phyloP scores from a whole-genome alignment of 164 flowering plant species.

The Aristolochia contorta region DNA sequence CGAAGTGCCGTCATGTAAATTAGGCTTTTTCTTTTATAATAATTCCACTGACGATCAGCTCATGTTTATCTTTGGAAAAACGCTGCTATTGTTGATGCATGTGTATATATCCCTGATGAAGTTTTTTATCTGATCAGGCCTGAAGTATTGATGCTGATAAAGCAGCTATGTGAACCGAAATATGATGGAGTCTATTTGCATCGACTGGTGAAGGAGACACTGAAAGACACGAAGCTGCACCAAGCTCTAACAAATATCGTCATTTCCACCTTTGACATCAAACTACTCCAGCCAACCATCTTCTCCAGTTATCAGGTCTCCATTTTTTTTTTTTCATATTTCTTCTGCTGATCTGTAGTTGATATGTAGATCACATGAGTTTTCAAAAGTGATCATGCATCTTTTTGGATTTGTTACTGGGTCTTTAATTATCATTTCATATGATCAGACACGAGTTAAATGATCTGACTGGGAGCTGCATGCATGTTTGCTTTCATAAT shows the following conservation, averaged over 20 bases:
- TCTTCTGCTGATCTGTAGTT: not conserved
- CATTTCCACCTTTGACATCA: constrained; percentile 41
- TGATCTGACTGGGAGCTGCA: not conserved
- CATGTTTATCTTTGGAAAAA: not conserved
- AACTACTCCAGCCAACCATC: constrained; percentile 29
- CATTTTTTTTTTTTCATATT: too few species aligned
- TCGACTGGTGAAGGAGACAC: not conserved
- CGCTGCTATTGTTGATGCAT: not conserved
- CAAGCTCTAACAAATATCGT: constrained; percentile 27
- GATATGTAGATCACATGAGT: too few species aligned
- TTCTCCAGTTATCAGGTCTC: constrained; percentile 32
- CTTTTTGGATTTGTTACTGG: not conserved
- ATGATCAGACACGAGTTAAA: not conserved
- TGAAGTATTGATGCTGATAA: not conserved
- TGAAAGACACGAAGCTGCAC: constrained; percentile 11
- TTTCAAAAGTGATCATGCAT: too few species aligned
- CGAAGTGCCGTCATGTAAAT: not conserved
- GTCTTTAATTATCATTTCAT: not conserved
- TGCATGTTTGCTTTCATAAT: not conserved
- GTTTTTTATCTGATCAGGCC: not conserved
- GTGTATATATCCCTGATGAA: not conserved
- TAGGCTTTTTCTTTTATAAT: not conserved
- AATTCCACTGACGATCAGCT: not conserved
- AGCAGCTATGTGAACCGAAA: constrained; percentile 12
- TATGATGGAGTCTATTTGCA: constrained; percentile 39